These are phyloP conservation scores for Luffa aegyptiaca DNA, from an alignment of 306 rosid species.

Conservation along the genomic window DNA sequence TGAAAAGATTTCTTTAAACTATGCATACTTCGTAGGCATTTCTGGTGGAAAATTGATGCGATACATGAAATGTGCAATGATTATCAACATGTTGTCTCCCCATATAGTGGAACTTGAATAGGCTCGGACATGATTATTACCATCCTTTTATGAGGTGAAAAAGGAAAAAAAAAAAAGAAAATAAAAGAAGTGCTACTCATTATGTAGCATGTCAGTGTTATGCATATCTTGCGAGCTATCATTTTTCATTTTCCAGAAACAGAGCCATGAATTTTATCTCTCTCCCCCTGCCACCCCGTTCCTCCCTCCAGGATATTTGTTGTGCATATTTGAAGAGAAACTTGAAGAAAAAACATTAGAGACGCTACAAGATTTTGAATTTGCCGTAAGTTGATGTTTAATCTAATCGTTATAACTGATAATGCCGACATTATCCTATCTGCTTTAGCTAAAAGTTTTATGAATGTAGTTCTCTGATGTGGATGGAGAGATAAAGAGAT, in stretches of 20 bases:
- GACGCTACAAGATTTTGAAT: constrained; percentile 63
- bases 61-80: not conserved
- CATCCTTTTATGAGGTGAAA: not conserved
- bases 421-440: constrained; percentile 1
- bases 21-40: not conserved
- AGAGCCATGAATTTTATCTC: not conserved
- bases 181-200: not conserved
- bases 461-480: constrained; percentile 64
- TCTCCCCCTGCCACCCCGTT: constrained; percentile 11
- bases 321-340: constrained; percentile 79
- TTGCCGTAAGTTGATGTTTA: constrained; percentile 47
- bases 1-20: not conserved
- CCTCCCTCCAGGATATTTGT: constrained; percentile 58
- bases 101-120: not conserved
- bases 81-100: not conserved
- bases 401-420: not conserved
- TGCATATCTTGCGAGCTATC: not conserved
- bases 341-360: constrained; percentile 55
- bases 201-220: not conserved
- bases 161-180: not conserved
- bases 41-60: not conserved
- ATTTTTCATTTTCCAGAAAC: not conserved
- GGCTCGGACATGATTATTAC: not conserved
- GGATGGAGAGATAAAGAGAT: constrained; percentile 76
- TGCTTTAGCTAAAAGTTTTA: constrained; percentile 19